A percentile compares a stretch with the other conserved stretches of the same genome.
Conservation (phyloP, 768 basidiomycete species). For the Boletus rubropictus region DNA sequence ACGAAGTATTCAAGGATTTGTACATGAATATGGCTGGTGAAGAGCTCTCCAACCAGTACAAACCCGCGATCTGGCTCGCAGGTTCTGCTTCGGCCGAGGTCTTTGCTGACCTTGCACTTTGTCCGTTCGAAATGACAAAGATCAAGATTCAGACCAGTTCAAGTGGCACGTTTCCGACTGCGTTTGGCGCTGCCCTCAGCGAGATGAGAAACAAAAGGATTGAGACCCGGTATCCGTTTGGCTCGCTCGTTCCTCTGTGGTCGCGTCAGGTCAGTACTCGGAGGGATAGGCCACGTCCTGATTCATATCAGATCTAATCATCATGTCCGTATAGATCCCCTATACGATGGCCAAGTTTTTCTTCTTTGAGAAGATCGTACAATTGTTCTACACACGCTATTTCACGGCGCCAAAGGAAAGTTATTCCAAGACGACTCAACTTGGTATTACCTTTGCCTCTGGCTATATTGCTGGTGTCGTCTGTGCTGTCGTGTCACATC, state of each 20-base stretch:
- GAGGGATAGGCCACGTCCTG: too few species aligned
- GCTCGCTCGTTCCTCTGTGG: constrained; percentile 81
- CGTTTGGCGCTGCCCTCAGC: constrained; percentile 64
- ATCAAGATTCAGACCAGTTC: constrained; percentile 84
- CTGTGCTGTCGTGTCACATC: constrained; percentile 94
- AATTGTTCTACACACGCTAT: constrained; percentile 83
- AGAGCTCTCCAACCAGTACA: constrained; percentile 72
- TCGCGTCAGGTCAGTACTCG: constrained; percentile 65
- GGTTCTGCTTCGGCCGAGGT: constrained; percentile 93
- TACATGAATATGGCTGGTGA: constrained; percentile 90
- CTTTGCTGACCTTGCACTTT: constrained; percentile 93
- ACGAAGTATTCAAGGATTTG: constrained; percentile 91
- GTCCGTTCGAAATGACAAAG: constrained; percentile 91
- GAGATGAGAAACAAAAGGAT: constrained; percentile 62
- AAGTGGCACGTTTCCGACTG: constrained; percentile 69
- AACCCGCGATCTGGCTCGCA: constrained; percentile 87
- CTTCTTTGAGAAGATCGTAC: constrained; percentile 88
- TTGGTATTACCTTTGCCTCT: constrained; percentile 83
- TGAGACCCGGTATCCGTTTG: constrained; percentile 81
- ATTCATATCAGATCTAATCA: not conserved
- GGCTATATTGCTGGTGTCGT: constrained; percentile 95
- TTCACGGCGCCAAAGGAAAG: constrained; percentile 73
- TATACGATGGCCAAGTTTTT: constrained; percentile 99
- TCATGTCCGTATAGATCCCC: constrained; percentile 58
- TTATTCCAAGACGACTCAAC: constrained; percentile 78